Percentiles rank a stretch among this genome's conserved stretches.
These are phyloP conservation scores for Arthrocladium fulminans DNA, from an alignment of 2,329 filamentous ascomycete species.

Conservation along the genomic window DNA sequence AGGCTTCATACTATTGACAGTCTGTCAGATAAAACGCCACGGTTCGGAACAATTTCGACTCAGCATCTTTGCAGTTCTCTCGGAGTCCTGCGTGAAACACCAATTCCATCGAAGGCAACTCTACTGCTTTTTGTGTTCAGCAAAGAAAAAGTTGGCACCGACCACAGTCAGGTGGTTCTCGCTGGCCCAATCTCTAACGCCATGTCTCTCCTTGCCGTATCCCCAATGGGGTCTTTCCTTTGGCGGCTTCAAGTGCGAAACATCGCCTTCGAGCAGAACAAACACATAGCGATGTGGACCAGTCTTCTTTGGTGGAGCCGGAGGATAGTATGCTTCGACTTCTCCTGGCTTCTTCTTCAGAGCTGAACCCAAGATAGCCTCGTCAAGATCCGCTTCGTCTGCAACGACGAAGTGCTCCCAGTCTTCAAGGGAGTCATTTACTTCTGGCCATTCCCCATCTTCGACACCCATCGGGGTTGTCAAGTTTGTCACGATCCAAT, in stretches of 20 bases:
- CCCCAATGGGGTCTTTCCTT: slow-evolving; percentile 44
- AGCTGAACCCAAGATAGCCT: background rate
- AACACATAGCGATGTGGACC: slow-evolving; percentile 52
- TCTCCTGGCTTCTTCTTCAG: slow-evolving; percentile 26
- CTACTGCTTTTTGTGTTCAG: slow-evolving; percentile 23
- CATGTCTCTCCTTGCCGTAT: slow-evolving; percentile 39
- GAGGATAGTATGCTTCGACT: slow-evolving; percentile 44
- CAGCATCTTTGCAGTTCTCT: background rate
- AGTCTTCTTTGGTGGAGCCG: slow-evolving; percentile 47
- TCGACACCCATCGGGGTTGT: slow-evolving; percentile 14
- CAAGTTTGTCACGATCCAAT: slow-evolving; percentile 38
- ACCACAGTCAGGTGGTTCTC: slow-evolving; percentile 26
- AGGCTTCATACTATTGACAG: slow-evolving; percentile 9
- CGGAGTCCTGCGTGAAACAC: background rate
- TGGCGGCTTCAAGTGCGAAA: slow-evolving; percentile 37
- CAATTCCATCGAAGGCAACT: background rate
- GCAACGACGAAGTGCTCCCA: background rate
- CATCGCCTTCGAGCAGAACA: slow-evolving; percentile 37
- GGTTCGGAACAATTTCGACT: background rate
- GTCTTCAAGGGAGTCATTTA: background rate
- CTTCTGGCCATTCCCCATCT: slow-evolving; percentile 1
- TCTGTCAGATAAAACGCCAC: background rate
- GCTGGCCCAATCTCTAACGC: slow-evolving; percentile 34
- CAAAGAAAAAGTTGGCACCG: slow-evolving; percentile 26
- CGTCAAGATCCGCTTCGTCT: slow-evolving; percentile 1